Base-by-base conservation (phyloP, 2,329 filamentous ascomycete genomes). In the Venturia effusa region DNA sequence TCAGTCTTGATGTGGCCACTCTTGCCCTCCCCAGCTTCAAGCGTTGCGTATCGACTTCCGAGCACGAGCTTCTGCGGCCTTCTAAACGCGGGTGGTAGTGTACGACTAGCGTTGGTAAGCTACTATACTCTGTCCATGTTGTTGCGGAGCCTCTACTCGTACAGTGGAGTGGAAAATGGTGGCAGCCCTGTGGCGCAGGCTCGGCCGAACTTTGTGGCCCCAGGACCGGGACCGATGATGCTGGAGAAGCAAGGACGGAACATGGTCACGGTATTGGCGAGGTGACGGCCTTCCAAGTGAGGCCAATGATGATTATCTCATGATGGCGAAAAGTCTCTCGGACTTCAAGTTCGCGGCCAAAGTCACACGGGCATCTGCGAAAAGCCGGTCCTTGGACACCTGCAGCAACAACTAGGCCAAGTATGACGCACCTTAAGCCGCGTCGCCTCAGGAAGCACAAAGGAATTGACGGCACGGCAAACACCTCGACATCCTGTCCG, bases 1-100 rank as follows among this genome's bases (percentile, higher is more conserved):
- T 80, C 82, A 13, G 89, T 82, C n/a, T 82, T 79, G 68, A 97
- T 96, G 70, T 97, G 92, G 0, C 94, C 93, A 11, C 85, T 85
- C 67, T 88, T 85, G 69, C 88, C 81, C 68, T 85, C 84, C 61
- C 83, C 84, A 13, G 80, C 75, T 65, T 80, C 76, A 1, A 76
- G 66, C 11, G 61, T 22, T 15, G 60, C 59, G 32, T 60, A 8
- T 60, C 34, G 59, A 24, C 24, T 30, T 57, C 51, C 30, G n/a
- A 34, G n/a, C 7, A 34, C 13, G n/a, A 34, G 30, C 1, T 17
- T 0, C n/a, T 34, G 51, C 4, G 30, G 51, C 30, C 15, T 8
- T 3, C 8, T 27, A 10, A 57, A 57, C 7, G 17, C 51, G 27
- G 8, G 2, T 3, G 3, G 34, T 17, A 8, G 10, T 51, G 22